Evolutionary conservation across 1,139 yeast species (phyloP).

Genomic region (Groenewaldozyma sp.): DNA sequence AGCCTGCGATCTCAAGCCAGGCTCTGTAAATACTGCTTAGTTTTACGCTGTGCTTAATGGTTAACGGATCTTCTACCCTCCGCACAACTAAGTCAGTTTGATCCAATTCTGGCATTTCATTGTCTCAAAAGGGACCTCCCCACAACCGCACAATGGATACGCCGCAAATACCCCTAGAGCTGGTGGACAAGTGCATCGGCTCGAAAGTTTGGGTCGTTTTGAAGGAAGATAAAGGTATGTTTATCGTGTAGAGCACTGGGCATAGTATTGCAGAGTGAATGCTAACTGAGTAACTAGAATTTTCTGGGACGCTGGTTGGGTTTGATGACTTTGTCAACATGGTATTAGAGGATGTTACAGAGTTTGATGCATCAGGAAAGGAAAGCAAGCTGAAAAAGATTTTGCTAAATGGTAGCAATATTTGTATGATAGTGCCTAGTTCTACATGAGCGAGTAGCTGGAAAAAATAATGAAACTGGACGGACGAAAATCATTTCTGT

Average conservation of each 20-base stretch:
- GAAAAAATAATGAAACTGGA: not conserved
- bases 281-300: slow-evolving; percentile 37
- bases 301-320: slow-evolving; percentile 78
- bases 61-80: too few species aligned
- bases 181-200: slow-evolving; percentile 83
- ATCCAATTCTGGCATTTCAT: too few species aligned
- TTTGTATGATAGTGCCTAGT: slow-evolving; percentile 55
- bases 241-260: not conserved
- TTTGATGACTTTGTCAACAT: slow-evolving; percentile 94
- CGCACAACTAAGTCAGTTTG: too few species aligned
- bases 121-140: too few species aligned
- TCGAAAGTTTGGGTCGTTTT: slow-evolving; percentile 69
- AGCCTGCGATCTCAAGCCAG: too few species aligned
- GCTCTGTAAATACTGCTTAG: too few species aligned
- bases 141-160: slow-evolving; percentile 2
- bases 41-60: too few species aligned
- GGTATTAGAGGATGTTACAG: slow-evolving; percentile 77
- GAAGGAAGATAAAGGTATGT: slow-evolving; percentile 44
- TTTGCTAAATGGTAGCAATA: slow-evolving; percentile 79
- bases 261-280: not conserved
- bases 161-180: slow-evolving; percentile 60
- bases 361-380: slow-evolving; percentile 39
- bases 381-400: slow-evolving; percentile 49
- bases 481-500: not conserved
- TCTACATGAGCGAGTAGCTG: slow-evolving; percentile 3